Conservation (phyloP, 164 flowering plant genomes). For the Vitis labrusca region DNA sequence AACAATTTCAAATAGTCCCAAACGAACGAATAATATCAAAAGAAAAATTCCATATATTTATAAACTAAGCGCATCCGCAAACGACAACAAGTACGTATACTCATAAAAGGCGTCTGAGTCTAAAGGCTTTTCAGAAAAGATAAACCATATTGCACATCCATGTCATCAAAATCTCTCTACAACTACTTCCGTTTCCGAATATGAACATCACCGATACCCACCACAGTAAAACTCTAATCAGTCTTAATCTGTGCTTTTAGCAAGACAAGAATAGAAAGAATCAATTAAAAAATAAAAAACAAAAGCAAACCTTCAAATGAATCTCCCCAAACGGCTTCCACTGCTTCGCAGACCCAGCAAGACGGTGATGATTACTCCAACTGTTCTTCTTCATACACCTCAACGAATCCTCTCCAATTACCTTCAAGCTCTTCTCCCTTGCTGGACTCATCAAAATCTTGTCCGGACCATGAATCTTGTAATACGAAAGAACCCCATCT, state of each 20-base stretch:
- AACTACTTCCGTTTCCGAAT: not conserved
- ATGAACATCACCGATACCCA: not conserved
- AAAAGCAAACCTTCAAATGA: conserved; percentile 78
- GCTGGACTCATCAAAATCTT: conserved; percentile 57
- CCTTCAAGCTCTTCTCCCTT: conserved; percentile 53
- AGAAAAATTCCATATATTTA: too few species aligned
- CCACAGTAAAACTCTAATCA: not conserved
- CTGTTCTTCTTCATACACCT: conserved; percentile 58
- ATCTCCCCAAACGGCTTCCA: conserved; percentile 93
- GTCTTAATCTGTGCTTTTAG: not conserved
- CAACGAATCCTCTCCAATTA: conserved; percentile 78
- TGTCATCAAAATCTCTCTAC: not conserved
- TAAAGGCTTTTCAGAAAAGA: not conserved
- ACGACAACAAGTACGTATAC: not conserved
- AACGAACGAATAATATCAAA: too few species aligned
- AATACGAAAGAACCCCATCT: conserved; percentile 94
- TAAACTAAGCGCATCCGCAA: not conserved
- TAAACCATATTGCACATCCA: not conserved
- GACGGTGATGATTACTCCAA: conserved; percentile 28
- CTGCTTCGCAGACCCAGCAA: conserved; percentile 30
- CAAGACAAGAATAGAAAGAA: not conserved
- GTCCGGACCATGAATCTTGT: conserved; percentile 91
- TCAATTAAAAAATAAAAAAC: not conserved
- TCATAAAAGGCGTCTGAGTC: not conserved
- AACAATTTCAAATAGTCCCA: too few species aligned